phyloP scores from a whole-genome alignment of 2,329 filamentous ascomycete species.

The Penicillium hesseltinei region DNA sequence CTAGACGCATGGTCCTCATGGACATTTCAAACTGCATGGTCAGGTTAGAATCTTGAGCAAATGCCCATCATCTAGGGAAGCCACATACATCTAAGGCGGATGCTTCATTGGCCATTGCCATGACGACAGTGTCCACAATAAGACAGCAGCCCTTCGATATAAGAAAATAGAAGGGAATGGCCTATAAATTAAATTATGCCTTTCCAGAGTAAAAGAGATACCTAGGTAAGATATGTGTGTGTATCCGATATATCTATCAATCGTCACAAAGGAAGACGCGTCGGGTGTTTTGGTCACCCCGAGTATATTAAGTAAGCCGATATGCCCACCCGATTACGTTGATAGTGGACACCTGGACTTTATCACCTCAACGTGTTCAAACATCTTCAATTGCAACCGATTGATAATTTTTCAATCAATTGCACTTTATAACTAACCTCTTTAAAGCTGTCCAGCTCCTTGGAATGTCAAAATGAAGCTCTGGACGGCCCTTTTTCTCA shows the following conservation, averaged over 20 bases:
- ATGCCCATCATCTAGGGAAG: neutral
- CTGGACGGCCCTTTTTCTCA: slow-evolving; percentile 41
- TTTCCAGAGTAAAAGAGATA: neutral
- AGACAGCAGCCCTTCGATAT: neutral
- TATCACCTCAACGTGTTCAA: slow-evolving; percentile 4
- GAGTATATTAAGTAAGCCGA: slow-evolving; percentile 6
- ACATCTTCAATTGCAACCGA: slow-evolving; percentile 6
- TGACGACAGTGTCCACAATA: neutral
- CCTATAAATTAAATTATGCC: neutral
- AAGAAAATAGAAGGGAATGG: neutral
- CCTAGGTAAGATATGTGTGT: neutral
- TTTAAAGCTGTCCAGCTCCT: slow-evolving; percentile 5
- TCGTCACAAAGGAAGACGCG: slow-evolving; percentile 5
- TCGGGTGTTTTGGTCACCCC: slow-evolving; percentile 2
- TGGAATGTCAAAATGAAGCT: slow-evolving; percentile 35
- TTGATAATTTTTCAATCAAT: slow-evolving; percentile 1
- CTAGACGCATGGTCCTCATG: slow-evolving; percentile 56
- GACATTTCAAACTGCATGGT: slow-evolving; percentile 43
- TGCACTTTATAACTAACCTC: neutral
- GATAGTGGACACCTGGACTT: slow-evolving; percentile 15
- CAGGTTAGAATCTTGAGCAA: slow-evolving; percentile 6
- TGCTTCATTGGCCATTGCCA: slow-evolving; percentile 15
- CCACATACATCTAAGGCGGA: slow-evolving; percentile 29
- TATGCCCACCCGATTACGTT: slow-evolving; percentile 2
- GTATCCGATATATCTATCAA: no score